These are phyloP conservation scores for Pichiaceae sp. DNA, from an alignment of 1,139 yeast species.

Conservation along the genomic window DNA sequence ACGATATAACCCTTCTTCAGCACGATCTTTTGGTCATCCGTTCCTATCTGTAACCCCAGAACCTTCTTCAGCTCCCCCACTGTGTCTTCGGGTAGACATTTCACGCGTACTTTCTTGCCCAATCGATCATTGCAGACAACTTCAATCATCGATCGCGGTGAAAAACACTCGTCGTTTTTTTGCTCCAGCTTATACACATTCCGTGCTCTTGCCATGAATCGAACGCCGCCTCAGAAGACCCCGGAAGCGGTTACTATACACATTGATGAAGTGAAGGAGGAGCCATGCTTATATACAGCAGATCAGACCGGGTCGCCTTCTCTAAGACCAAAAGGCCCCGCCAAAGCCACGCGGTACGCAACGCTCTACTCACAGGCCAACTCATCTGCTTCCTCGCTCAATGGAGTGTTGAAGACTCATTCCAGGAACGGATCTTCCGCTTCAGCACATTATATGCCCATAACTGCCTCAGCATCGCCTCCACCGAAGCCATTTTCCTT, in stretches of 20 bases:
- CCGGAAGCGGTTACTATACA: no score
- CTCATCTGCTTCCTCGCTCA: not conserved
- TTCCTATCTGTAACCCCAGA: slow-evolving; percentile 75
- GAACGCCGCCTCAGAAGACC: no score
- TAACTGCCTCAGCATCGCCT: not conserved
- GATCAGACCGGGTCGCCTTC: no score
- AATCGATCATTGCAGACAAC: slow-evolving; percentile 50
- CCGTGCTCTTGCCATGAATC: no score
- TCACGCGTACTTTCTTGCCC: slow-evolving; percentile 82
- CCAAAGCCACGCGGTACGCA: not conserved
- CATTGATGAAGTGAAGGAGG: no score
- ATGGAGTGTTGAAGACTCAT: slow-evolving; percentile 1
- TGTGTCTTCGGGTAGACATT: slow-evolving; percentile 76
- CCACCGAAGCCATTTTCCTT: slow-evolving; percentile 2
- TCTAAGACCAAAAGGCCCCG: not conserved
- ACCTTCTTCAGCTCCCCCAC: slow-evolving; percentile 90
- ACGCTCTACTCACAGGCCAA: not conserved
- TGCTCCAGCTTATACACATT: no score
- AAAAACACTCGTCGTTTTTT: no score
- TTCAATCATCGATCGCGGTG: slow-evolving; percentile 38
- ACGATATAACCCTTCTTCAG: slow-evolving; percentile 74
- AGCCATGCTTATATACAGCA: no score
- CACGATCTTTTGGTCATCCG: slow-evolving; percentile 56
- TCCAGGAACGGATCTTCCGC: slow-evolving; percentile 4
- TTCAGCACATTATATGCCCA: slow-evolving; percentile 10